Evolutionary conservation across 2,329 filamentous ascomycete species (phyloP), one percentile per base, ranked within the genome.

Genomic region (Colletotrichum lini): DNA sequence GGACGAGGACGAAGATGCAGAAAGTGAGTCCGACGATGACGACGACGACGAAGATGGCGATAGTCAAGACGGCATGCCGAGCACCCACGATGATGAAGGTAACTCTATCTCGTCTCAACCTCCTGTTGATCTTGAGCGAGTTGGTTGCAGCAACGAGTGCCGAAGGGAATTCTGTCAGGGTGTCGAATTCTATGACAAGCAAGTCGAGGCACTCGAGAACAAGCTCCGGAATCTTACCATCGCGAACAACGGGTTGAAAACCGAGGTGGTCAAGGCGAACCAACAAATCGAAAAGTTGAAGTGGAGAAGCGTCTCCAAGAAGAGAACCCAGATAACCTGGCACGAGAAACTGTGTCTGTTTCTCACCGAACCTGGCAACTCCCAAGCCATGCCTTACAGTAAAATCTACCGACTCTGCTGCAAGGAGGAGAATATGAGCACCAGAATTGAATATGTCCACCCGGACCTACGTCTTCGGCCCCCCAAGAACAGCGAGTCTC

Each of bases 371-470:
- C n/a, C 42, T 9, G 15, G 21, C 18, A 21, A 49, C 10, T 9
- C 16, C 10, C 5, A 30, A 7, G 54, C 6, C 15, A 12, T 63
- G 40, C 3, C 44, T 8, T 79, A 77, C 49, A 3, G n/a, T 1
- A 0, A 38, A 0, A 72, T 80, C 2, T 80, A 79, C 64, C 61
- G 54, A 12, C 61, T 74, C 1, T 74, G 76, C 53, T 82, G 79
- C 68, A 75, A 71, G n/a, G 81, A 83, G 67, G 80, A 81, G 40
- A 82, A 78, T 50, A 82, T 79, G 76, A 78, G 75, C 2, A 54
- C 56, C 52, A 67, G 10, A 0, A 2, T 67, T 5, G 30, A 40
- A 0, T 56, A 72, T 9, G 70, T 75, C 8, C 81, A 82, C 60
- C 81, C 81, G 0, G 74, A 79, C 26, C 73, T 82, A 9, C 66